phyloP scores from a whole-genome alignment of 805 yeast genomes.

The Kuraishia piskuri region DNA sequence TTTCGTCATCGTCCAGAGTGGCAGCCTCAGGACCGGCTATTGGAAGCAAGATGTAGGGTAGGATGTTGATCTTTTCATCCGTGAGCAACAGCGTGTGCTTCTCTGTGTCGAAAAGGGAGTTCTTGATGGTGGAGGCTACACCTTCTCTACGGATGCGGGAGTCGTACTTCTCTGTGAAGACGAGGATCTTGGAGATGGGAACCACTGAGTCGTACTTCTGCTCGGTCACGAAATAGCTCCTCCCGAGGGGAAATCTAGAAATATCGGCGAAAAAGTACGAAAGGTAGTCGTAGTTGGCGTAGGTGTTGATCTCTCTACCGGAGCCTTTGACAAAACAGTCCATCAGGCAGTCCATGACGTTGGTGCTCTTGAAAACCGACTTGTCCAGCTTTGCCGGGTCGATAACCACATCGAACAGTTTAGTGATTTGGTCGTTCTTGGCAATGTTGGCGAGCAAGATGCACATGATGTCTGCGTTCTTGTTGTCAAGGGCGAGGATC shows the following conservation, averaged over 20 bases:
- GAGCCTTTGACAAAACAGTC: constrained; percentile 85
- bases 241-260: constrained; percentile 67
- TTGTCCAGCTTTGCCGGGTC: constrained; percentile 28
- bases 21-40: constrained; percentile 58
- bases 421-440: constrained; percentile 57
- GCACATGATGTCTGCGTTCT: constrained; percentile 73
- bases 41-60: constrained; percentile 79
- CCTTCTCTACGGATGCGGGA: constrained; percentile 81
- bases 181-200: constrained; percentile 74
- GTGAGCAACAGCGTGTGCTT: constrained; percentile 52
- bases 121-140: constrained; percentile 87
- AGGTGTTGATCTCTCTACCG: constrained; percentile 60
- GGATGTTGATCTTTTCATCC: constrained; percentile 57
- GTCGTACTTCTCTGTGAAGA: constrained; percentile 75
- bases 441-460: constrained; percentile 83
- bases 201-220: constrained; percentile 70
- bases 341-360: constrained; percentile 71
- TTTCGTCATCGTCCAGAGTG: constrained; percentile 73
- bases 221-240: constrained; percentile 64
- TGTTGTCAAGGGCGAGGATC: constrained; percentile 46
- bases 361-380: constrained; percentile 44
- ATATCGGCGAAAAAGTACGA: constrained; percentile 86
- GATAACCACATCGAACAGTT: constrained; percentile 34
- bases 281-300: constrained; percentile 73
- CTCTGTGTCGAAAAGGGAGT: constrained; percentile 73